Base-by-base conservation (phyloP, 805 yeast species). In the Tetrapisispora arboricola region DNA sequence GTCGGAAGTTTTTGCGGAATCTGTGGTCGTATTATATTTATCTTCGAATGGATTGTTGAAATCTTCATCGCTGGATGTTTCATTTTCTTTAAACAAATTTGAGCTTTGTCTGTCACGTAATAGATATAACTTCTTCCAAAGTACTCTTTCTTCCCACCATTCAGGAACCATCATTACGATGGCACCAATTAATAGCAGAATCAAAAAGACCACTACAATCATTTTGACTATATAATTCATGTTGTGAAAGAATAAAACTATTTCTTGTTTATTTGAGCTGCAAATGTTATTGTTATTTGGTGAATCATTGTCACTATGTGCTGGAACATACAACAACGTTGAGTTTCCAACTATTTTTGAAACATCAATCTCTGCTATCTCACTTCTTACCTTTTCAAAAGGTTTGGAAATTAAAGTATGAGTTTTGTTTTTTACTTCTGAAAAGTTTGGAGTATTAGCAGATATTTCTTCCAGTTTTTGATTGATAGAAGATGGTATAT, bases 401-500 rank as follows among this genome's bases (percentile, higher is more conserved):
- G 96, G 96, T 2, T 49, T 53, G 3, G 71, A 61, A 8, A 90
- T 69, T 30, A 78, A 49, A 0, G 54, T 42, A 32, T 75, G 68
- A 0, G 92, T 77, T 17, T 71, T 69, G 44, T 77, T 73, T 52
- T 77, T 72, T 3, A 85, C 78, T 7, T 71, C 68, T 2, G 72
- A 74, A 56, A 85, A 85, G 45, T 75, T 72, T 0, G 94, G 94
- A 0, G 82, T 62, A 2, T 73, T 65, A 0, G 63, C 60, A 17
- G 72, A 63, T 32, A 87, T 58, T 0, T 53, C 47, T 3, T 73
- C 72, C 15, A 92, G 65, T 22, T 77, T 73, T 1, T 58, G 56
- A 47, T 84, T 73, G 32, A 88, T 77, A 0, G 77, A 61, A 0
- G 75, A 51, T 1, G 96, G 85, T 11, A 92, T 82, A 13, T 72